Conservation (phyloP, 1,284 basidiomycete species). For the Irpex lacteus region DNA sequence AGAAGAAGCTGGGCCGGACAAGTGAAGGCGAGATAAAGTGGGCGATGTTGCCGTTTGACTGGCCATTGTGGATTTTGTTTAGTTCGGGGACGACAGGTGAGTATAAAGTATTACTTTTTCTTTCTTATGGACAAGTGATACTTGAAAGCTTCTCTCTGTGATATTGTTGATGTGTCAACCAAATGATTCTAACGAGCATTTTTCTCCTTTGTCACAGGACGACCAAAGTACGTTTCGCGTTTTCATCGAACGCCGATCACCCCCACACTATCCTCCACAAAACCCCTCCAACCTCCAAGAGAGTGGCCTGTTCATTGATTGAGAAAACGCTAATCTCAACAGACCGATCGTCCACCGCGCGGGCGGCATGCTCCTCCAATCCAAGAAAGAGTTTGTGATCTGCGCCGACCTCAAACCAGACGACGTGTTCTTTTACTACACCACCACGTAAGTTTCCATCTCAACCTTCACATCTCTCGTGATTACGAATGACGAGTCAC, state of each 20-base stretch:
- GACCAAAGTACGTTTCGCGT: slow-evolving; percentile 49
- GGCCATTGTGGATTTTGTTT: slow-evolving; percentile 88
- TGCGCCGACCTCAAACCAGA: slow-evolving; percentile 69
- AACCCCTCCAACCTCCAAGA: not conserved
- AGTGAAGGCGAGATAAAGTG: slow-evolving; percentile 54
- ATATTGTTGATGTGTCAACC: not conserved
- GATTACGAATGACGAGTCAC: not conserved
- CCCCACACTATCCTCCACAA: not conserved
- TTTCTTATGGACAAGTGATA: no score
- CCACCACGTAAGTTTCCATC: slow-evolving; percentile 63
- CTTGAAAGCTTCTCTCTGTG: no score
- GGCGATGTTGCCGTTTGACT: slow-evolving; percentile 68
- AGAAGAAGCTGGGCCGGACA: slow-evolving; percentile 44
- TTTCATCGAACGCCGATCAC: not conserved
- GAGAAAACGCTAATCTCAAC: slow-evolving; percentile 6
- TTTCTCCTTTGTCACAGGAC: slow-evolving; percentile 26
- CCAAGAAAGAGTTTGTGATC: slow-evolving; percentile 78
- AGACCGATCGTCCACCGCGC: slow-evolving; percentile 85
- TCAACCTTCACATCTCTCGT: slow-evolving; percentile 15
- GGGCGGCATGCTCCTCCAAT: slow-evolving; percentile 84
- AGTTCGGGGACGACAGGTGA: slow-evolving; percentile 81
- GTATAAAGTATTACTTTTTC: slow-evolving; percentile 9
- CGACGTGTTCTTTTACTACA: slow-evolving; percentile 87
- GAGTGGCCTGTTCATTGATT: not conserved
- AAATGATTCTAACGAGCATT: not conserved